Percentiles rank a stretch among this genome's conserved stretches.
phyloP scores from a whole-genome alignment of 176 grass and related monocot species.

The Cenchrus purpureus region DNA sequence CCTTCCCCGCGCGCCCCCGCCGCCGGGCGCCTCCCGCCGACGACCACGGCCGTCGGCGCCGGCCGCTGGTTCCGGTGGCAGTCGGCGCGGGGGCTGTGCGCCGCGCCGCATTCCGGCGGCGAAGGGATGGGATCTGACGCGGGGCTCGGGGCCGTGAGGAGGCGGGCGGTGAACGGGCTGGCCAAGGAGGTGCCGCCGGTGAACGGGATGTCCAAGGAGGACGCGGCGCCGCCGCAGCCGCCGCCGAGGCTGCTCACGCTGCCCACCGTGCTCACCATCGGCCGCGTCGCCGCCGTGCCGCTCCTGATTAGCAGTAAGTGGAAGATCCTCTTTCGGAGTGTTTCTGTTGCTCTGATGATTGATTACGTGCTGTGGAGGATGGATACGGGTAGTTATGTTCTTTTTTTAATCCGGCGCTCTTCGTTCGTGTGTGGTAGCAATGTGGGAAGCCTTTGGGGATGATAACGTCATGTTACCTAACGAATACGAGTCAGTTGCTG shows the following conservation, averaged over 20 bases:
- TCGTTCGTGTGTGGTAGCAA: not conserved
- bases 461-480: not conserved
- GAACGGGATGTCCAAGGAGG: conserved; percentile 49
- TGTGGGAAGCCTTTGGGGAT: not conserved
- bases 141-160: conserved; percentile 26
- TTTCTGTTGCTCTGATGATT: not conserved
- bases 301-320: conserved; percentile 85
- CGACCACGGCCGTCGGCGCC: conserved; percentile 7
- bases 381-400: not conserved
- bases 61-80: conserved; percentile 49
- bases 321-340: not conserved
- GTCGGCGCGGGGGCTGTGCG: conserved; percentile 52
- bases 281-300: conserved; percentile 87
- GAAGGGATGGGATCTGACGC: conserved; percentile 61
- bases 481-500: not conserved
- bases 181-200: conserved; percentile 33
- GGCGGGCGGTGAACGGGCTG: conserved; percentile 48
- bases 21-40: conserved; percentile 12
- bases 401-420: not conserved
- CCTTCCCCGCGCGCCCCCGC: not conserved
- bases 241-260: conserved; percentile 72
- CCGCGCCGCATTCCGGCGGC: conserved; percentile 39
- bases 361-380: not conserved
- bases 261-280: conserved; percentile 90
- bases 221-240: not conserved